phyloP scores from a whole-genome alignment of 495 filamentous ascomycete species.

The Xylaria palmicola region DNA sequence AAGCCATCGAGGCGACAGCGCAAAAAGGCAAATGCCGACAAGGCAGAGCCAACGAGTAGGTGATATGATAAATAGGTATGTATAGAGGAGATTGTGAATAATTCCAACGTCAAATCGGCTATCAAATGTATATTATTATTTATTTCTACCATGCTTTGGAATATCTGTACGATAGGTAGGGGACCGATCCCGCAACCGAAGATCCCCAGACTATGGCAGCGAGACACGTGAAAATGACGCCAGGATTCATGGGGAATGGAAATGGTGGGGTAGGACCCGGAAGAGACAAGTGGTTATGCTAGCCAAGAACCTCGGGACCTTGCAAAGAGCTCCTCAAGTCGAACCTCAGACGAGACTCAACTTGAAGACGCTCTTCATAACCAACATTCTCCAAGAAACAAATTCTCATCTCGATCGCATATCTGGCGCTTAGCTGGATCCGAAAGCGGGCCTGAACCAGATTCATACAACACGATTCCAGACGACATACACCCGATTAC shows the following conservation, averaged over 20 bases:
- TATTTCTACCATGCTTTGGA: not conserved
- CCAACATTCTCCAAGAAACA: not conserved
- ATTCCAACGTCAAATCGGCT: not conserved
- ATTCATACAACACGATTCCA: not conserved
- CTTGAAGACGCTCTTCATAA: not conserved
- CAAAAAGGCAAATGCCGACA: constrained; percentile 31
- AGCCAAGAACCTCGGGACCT: not conserved
- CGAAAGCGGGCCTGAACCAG: too few species aligned
- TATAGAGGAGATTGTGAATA: not conserved
- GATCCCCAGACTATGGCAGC: not conserved
- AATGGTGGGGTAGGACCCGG: not conserved
- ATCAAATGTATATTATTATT: not conserved
- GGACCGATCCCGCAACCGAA: too few species aligned
- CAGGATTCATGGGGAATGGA: not conserved
- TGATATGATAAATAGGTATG: not conserved
- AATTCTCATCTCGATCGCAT: not conserved
- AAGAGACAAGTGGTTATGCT: not conserved
- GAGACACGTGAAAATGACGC: not conserved
- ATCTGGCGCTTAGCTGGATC: not conserved
- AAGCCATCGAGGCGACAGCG: constrained; percentile 36
- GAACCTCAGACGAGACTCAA: constrained; percentile 2
- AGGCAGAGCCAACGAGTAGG: constrained; percentile 1
- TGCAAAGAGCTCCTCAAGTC: not conserved
- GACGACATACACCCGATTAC: not conserved
- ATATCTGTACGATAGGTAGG: too few species aligned